Evolutionary conservation across 495 filamentous ascomycete genomes (phyloP).

Genomic region (Aspergillus heteromorphus): DNA sequence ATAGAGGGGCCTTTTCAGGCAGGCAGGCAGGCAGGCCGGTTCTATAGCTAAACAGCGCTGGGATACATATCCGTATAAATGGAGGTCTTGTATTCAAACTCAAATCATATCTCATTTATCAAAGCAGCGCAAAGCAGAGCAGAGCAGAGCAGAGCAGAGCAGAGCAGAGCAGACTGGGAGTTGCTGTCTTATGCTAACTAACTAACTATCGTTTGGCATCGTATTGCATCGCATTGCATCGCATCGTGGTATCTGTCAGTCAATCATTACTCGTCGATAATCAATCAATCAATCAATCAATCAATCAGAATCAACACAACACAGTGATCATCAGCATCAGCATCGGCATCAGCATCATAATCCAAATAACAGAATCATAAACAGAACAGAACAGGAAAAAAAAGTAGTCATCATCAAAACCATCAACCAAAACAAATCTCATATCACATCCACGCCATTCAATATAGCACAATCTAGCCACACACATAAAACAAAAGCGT

Average conservation of each 20-base stretch:
- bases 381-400: slow-evolving; percentile 14
- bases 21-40: no score
- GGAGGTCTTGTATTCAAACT: no score
- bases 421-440: slow-evolving; percentile 9
- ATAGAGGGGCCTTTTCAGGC: no score
- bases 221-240: no score
- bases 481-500: background rate
- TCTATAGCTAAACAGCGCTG: no score
- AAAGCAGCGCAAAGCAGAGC: no score
- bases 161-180: no score
- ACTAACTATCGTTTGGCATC: no score
- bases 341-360: background rate
- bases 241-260: no score
- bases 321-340: background rate
- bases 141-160: slow-evolving; percentile 8
- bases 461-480: background rate
- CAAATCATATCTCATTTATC: slow-evolving; percentile 6
- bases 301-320: slow-evolving; percentile 9
- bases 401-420: slow-evolving; percentile 18
- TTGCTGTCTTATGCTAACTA: no score
- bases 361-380: slow-evolving; percentile 6
- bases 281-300: slow-evolving; percentile 6
- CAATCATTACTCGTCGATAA: no score
- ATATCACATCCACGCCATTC: slow-evolving; percentile 5
- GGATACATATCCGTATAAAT: no score